Evolutionary conservation across 163 green algal genomes (phyloP).

Genomic region (Coccomyxa subellipsoidea): DNA sequence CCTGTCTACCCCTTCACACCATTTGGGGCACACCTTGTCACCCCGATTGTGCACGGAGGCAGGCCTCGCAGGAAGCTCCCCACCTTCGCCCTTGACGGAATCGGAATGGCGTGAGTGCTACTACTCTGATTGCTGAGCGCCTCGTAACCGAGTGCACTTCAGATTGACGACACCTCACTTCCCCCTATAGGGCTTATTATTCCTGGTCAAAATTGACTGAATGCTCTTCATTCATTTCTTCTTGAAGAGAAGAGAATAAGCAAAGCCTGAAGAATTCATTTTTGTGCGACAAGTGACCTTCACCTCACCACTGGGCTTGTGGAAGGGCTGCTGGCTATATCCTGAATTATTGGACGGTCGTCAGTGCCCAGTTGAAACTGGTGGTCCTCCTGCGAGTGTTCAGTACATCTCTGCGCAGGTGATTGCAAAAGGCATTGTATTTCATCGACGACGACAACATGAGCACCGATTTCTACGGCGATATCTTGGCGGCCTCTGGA

Average conservation of each 20-base stretch:
- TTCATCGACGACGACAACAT: neutral
- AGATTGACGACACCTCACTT: too few relatives aligned
- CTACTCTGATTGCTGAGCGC: too few relatives aligned
- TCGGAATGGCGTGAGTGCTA: neutral
- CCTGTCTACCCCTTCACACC: neutral
- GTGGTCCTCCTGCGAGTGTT: neutral
- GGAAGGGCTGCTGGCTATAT: neutral
- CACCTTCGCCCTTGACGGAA: neutral
- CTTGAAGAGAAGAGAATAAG: too few relatives aligned
- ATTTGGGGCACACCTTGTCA: neutral
- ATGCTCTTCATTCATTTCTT: too few relatives aligned
- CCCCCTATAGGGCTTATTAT: too few relatives aligned
- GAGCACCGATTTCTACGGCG: constrained; percentile 26
- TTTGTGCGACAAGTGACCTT: too few relatives aligned
- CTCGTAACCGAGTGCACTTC: too few relatives aligned
- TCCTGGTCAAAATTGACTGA: too few relatives aligned
- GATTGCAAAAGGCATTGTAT: neutral
- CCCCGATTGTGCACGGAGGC: neutral
- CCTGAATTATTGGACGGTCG: too few relatives aligned
- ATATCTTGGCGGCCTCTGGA: constrained; percentile 30
- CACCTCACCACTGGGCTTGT: neutral
- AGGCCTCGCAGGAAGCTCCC: neutral
- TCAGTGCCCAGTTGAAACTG: too few relatives aligned
- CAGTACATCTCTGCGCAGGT: neutral
- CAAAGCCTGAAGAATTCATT: neutral